Conservation (phyloP, 345 rosid genomes). For the Passiflora organensis region DNA sequence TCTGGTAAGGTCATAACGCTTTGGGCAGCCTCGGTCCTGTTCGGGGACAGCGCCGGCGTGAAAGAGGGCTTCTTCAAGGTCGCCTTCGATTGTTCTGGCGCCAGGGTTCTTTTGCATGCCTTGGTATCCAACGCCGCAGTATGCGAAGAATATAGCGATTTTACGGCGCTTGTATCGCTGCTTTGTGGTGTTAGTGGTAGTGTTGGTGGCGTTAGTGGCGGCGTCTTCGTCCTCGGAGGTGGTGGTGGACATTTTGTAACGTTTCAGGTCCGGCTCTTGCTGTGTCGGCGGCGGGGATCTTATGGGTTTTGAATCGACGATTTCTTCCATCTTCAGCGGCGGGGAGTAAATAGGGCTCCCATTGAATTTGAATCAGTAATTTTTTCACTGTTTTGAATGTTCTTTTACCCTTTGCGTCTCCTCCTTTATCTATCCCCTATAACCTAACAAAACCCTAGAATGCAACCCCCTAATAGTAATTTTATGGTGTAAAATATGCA, state of each 20-base stretch:
- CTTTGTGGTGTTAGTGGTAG: constrained; percentile 22
- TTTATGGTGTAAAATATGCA: too few relatives aligned
- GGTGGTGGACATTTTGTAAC: constrained; percentile 51
- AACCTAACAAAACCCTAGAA: too few relatives aligned
- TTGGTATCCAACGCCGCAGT: constrained; percentile 94
- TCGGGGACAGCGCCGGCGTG: constrained; percentile 79
- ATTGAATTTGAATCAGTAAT: too few relatives aligned
- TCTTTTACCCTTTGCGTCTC: too few relatives aligned
- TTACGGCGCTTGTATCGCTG: constrained; percentile 78
- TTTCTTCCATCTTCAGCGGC: constrained; percentile 14
- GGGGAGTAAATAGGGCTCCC: constrained; percentile 4
- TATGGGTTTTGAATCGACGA: constrained; percentile 6
- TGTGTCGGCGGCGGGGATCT: constrained; percentile 26
- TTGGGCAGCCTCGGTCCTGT: constrained; percentile 67
- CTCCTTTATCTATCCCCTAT: too few relatives aligned
- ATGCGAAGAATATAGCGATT: constrained; percentile 82
- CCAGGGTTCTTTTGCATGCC: constrained; percentile 99
- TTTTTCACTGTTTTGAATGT: too few relatives aligned
- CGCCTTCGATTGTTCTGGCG: constrained; percentile 94
- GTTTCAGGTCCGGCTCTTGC: constrained; percentile 56
- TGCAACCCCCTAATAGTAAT: too few relatives aligned
- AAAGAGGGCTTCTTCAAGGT: constrained; percentile 87
- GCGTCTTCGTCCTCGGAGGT: constrained; percentile 36
- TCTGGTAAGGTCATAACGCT: constrained; percentile 78
- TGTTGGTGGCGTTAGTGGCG: constrained; percentile 11